These are phyloP conservation scores for Exsudoporus frostii DNA, from an alignment of 768 basidiomycete species.

Conservation along the genomic window DNA sequence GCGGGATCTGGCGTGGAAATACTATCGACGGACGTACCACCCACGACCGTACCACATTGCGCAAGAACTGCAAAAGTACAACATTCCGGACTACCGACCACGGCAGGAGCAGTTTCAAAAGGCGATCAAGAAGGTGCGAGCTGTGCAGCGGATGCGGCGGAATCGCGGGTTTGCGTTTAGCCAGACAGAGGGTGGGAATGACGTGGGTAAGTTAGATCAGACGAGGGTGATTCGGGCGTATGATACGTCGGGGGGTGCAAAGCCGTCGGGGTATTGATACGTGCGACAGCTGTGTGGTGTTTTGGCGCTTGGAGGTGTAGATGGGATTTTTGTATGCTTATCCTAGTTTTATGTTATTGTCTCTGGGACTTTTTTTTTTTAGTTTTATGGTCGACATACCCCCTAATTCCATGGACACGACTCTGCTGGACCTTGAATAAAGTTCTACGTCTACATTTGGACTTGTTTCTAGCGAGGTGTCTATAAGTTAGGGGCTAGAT, in stretches of 20 bases:
- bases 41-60: slow-evolving; percentile 97
- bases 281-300: no score
- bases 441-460: no score
- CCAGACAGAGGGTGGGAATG: slow-evolving; percentile 81
- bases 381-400: no score
- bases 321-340: neutral
- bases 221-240: slow-evolving; percentile 81
- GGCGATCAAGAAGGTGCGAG: slow-evolving; percentile 99
- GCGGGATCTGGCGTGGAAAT: slow-evolving; percentile 96
- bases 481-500: no score
- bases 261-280: slow-evolving; percentile 68
- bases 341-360: neutral
- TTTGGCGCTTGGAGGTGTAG: neutral
- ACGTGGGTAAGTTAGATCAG: slow-evolving; percentile 65
- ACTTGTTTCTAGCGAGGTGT: no score
- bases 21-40: slow-evolving; percentile 87
- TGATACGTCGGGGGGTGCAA: slow-evolving; percentile 73
- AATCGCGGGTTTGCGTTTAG: slow-evolving; percentile 98
- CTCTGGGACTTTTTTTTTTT: neutral
- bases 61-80: slow-evolving; percentile 99
- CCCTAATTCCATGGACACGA: neutral
- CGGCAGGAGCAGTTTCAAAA: slow-evolving; percentile 99
- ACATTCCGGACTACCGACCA: slow-evolving; percentile 94
- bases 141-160: slow-evolving; percentile 93
- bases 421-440: no score